Evolutionary conservation across 768 basidiomycete species (phyloP), one percentile per base, ranked within the genome.

Genomic region (Botryobasidium botryosum): DNA sequence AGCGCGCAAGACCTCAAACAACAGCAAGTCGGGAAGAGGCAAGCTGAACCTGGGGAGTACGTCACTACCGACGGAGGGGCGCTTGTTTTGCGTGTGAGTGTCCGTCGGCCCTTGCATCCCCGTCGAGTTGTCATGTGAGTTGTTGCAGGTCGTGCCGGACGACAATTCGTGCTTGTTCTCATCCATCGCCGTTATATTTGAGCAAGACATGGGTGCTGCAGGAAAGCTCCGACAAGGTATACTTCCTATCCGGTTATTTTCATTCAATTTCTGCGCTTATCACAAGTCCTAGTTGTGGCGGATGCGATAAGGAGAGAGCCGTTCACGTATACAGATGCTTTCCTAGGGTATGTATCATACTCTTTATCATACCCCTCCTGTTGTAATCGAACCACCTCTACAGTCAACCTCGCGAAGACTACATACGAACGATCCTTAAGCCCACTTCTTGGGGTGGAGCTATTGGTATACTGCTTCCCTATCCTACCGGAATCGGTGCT

Each of bases 91-190:
- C 65, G 79, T 48, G 85, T 84, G 56, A 35, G 62, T 51, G 6
- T 12, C 40, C 13, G 27, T 13, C 26, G 13, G 24, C n/a, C n/a
- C n/a, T n/a, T n/a, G n/a, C n/a, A n/a, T n/a, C n/a, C n/a, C n/a
- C n/a, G n/a, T n/a, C n/a, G n/a, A n/a, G n/a, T n/a, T n/a, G n/a
- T n/a, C n/a, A n/a, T n/a, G n/a, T n/a, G n/a, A n/a, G n/a, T n/a
- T 50, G 27, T 37, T 50, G 29, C 51, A 83, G 74, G 69, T 88
- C 45, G 86, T 92, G 15, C 91, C 90, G n/a, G 92, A 97, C 55
- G 92, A 97, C 62, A 97, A 97, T 55, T 83, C 87, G 1, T 97
- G 92, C 59, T 65, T 97, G 25, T 97, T 96, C 64, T 81, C 81
- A 3, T 77, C 88, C 2, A 67, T 86, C 36, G 85, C 83, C 13